Evolutionary conservation across 208 protist species (phyloP).

Genomic region (Lotmaria passim): DNA sequence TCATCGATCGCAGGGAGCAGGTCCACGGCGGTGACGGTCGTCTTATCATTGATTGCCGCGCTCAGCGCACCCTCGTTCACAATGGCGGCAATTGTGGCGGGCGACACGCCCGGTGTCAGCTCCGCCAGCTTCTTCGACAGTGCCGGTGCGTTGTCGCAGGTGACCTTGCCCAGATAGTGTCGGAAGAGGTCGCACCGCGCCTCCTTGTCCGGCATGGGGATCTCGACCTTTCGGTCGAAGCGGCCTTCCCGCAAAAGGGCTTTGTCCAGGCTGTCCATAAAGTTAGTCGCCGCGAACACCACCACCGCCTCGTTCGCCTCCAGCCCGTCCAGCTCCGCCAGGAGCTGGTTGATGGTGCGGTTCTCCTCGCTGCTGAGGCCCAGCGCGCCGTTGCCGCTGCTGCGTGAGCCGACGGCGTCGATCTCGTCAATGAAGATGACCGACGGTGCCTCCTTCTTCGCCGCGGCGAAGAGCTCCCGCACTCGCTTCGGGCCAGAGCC

Average conservation of each 20-base stretch:
- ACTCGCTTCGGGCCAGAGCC: slow-evolving; percentile 95
- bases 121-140: slow-evolving; percentile 64
- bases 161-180: slow-evolving; percentile 87
- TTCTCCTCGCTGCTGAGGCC: slow-evolving; percentile 93
- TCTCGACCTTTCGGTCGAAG: slow-evolving; percentile 94
- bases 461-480: slow-evolving; percentile 96
- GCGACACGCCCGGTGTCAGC: slow-evolving; percentile 92
- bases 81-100: slow-evolving; percentile 97
- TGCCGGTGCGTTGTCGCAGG: slow-evolving; percentile 65
- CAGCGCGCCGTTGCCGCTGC: slow-evolving; percentile 80
- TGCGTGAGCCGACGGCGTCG: slow-evolving; percentile 96
- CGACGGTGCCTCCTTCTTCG: slow-evolving; percentile 93
- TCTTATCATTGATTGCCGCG: slow-evolving; percentile 77
- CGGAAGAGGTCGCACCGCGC: slow-evolving; percentile 90
- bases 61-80: slow-evolving; percentile 97
- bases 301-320: slow-evolving; percentile 94
- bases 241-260: slow-evolving; percentile 91
- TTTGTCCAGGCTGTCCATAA: slow-evolving; percentile 95
- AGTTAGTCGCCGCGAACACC: slow-evolving; percentile 98
- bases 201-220: slow-evolving; percentile 89
- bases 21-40: slow-evolving; percentile 72
- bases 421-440: slow-evolving; percentile 99
- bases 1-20: slow-evolving; percentile 92
- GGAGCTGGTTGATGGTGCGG: slow-evolving; percentile 97
- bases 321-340: slow-evolving; percentile 96